Percentiles rank a stretch among this genome's conserved stretches.
Conservation (phyloP, 345 rosid genomes). For the Eucalyptus erythrocorys region DNA sequence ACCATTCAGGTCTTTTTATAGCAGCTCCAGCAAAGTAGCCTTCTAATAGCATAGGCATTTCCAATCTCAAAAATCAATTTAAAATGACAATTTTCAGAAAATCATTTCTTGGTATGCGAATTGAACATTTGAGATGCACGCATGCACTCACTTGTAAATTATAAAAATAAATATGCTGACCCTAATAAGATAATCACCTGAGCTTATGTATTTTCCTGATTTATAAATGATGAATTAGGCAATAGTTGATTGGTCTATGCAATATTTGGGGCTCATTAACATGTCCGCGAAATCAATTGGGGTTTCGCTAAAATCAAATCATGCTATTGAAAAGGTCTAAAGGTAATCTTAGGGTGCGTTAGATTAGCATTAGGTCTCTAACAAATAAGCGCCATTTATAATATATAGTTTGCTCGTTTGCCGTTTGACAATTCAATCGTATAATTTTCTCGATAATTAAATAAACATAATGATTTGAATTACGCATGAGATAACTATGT, state of each 20-base stretch:
- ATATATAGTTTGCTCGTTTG: background rate
- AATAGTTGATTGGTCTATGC: accelerated
- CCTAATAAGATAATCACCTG: background rate
- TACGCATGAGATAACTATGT: accelerated
- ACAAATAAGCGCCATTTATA: background rate
- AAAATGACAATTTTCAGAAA: background rate
- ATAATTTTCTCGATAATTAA: background rate
- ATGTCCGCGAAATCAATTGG: accelerated
- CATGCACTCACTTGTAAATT: background rate
- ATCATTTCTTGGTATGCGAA: background rate
- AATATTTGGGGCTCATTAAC: background rate
- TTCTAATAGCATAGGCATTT: background rate
- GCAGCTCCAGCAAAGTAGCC: background rate
- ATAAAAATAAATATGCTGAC: background rate
- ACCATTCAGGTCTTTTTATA: background rate
- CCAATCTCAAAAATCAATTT: background rate
- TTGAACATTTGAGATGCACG: background rate
- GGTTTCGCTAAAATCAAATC: accelerated
- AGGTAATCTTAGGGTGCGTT: accelerated
- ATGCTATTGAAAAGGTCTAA: background rate
- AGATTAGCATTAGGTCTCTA: background rate
- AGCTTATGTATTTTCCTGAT: accelerated
- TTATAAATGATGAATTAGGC: accelerated
- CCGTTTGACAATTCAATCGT: accelerated
- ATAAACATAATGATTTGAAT: no score